Percentiles rank a stretch among this genome's conserved stretches.
Conservation (phyloP, 176 grass and related monocot species). For the Canna indica region DNA sequence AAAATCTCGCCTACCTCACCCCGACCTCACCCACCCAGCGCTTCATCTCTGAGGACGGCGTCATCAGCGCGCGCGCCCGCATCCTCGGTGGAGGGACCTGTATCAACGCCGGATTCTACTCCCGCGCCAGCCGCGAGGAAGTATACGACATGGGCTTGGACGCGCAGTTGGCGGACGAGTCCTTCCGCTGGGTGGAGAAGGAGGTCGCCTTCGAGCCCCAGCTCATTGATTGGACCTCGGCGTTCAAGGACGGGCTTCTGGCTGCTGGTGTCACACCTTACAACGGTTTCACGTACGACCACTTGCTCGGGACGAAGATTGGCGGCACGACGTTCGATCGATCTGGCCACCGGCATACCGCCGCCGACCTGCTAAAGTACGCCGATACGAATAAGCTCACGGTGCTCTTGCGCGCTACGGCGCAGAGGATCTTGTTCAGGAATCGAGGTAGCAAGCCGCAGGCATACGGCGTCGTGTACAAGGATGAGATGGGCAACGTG, state of each 20-base stretch:
- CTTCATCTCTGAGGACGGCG: slow-evolving; percentile 79
- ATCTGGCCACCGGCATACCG: slow-evolving; percentile 52
- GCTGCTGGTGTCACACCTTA: slow-evolving; percentile 50
- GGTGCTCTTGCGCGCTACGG: slow-evolving; percentile 58
- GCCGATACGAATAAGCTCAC: slow-evolving; percentile 38
- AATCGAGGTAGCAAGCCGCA: slow-evolving; percentile 34
- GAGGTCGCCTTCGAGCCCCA: slow-evolving; percentile 53
- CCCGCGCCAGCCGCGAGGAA: slow-evolving; percentile 48
- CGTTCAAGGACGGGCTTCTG: slow-evolving; percentile 53
- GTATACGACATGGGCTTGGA: slow-evolving; percentile 43
- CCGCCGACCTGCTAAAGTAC: slow-evolving; percentile 69
- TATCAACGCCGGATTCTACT: slow-evolving; percentile 84
- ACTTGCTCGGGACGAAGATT: slow-evolving; percentile 68
- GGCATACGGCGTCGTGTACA: slow-evolving; percentile 66
- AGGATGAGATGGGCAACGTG: slow-evolving; percentile 35
- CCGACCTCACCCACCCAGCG: slow-evolving; percentile 53
- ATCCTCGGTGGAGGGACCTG: slow-evolving; percentile 83
- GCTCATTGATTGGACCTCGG: slow-evolving; percentile 52
- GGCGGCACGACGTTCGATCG: slow-evolving; percentile 75
- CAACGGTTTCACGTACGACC: slow-evolving; percentile 81
- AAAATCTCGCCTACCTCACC: slow-evolving; percentile 58
- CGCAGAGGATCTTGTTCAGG: slow-evolving; percentile 44
- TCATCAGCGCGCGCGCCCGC: slow-evolving; percentile 51
- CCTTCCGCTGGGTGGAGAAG: slow-evolving; percentile 68
- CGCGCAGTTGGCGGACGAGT: slow-evolving; percentile 38